Evolutionary conservation across 768 basidiomycete species (phyloP), one percentile per base, ranked within the genome.

Genomic region (Thelephora ganbajun): DNA sequence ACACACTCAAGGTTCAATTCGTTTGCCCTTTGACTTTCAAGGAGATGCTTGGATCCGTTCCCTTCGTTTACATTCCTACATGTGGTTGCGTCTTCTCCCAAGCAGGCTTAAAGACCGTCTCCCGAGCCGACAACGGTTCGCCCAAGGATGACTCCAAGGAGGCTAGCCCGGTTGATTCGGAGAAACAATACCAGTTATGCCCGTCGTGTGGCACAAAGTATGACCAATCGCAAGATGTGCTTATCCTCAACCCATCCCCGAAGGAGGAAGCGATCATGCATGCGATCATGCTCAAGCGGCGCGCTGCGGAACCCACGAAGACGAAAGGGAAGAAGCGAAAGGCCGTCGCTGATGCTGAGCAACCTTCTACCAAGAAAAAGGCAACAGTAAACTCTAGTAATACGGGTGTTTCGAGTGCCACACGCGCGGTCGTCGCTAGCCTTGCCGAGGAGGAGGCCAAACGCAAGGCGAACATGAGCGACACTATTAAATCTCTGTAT

Each of bases 71-170:
- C 59, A 63, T 97, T 54, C 69, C 73, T 12, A 66, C 80, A 0
- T 98, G 94, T 56, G 92, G 92, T 13, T 93, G 90, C 61, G 89
- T 91, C 30, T 89, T 97, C 66, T 83, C 89, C 3, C 83, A 85
- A 50, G 81, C 81, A 0, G 88, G 84, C 2, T 69, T 97, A 36
- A 80, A 79, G 49, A 80, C 82, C 2, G 71, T 90, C 43, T 55
- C 77, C 1, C 53, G 60, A 30, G 56, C 70, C 2, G 53, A 44
- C 5, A 48, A 59, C 43, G 49, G 45, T 45, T 4, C 50, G 39
- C 51, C 60, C 33, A 56, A 54, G 50, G 52, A 26, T 50, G 49
- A 49, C n/a, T 52, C 47, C 48, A 57, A 62, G 49, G 68, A 66
- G 47, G 56, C 56, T 42, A 61, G 57, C 7, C 55, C 56, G 41